These are phyloP conservation scores for Scutellaria barbata DNA, from an alignment of 257 asterid genomes.

Conservation along the genomic window DNA sequence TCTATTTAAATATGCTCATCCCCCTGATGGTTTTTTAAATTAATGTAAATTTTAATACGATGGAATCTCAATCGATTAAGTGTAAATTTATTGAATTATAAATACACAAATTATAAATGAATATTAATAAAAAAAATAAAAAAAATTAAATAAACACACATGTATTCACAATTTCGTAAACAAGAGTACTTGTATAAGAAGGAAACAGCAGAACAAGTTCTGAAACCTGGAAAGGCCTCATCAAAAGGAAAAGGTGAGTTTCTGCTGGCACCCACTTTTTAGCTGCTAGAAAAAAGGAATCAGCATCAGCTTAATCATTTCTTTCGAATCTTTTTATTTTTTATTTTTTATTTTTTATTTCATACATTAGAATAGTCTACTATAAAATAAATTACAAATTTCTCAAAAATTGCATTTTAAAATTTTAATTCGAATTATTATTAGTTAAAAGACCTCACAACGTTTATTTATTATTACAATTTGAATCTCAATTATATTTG, in stretches of 20 bases:
- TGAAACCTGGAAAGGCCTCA: conserved; percentile 34
- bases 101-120: too few relatives aligned
- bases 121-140: too few relatives aligned
- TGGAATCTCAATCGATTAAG: too few relatives aligned
- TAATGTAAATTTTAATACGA: too few relatives aligned
- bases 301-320: neutral
- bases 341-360: too few relatives aligned
- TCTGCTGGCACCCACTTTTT: conserved; percentile 40
- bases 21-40: too few relatives aligned
- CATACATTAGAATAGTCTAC: neutral
- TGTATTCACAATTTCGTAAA: neutral
- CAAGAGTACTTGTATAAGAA: conserved; percentile 39
- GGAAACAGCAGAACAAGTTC: conserved; percentile 30
- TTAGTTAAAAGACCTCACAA: neutral
- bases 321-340: neutral
- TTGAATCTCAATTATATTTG: too few relatives aligned
- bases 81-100: too few relatives aligned
- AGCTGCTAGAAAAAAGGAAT: neutral
- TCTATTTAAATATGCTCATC: too few relatives aligned
- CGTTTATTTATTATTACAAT: too few relatives aligned
- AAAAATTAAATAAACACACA: too few relatives aligned
- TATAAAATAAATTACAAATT: neutral
- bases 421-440: too few relatives aligned
- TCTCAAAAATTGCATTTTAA: neutral
- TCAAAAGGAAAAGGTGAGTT: conserved; percentile 3